phyloP scores from a whole-genome alignment of 345 rosid genomes.

The Citrus unshiu region DNA sequence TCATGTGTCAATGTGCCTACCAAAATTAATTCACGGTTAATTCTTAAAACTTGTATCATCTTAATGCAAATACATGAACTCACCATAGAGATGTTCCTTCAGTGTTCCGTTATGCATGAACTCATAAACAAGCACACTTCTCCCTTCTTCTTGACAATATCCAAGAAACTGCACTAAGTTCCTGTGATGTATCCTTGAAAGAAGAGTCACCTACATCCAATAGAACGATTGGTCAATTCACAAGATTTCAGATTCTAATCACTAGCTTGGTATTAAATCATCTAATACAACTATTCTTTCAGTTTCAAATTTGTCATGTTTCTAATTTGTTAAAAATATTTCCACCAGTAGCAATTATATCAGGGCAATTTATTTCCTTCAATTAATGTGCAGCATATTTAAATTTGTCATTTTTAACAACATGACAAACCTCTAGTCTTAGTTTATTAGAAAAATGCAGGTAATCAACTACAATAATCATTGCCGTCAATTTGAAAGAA shows the following conservation, averaged over 20 bases:
- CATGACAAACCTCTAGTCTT: neutral
- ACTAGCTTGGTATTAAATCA: neutral
- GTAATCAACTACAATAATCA: neutral
- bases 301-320: neutral
- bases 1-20: slow-evolving; percentile 61
- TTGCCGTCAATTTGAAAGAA: neutral
- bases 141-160: slow-evolving; percentile 92
- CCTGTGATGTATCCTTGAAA: slow-evolving; percentile 98
- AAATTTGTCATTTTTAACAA: neutral
- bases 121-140: slow-evolving; percentile 86
- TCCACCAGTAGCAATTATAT: neutral
- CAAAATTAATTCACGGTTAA: slow-evolving; percentile 1
- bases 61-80: slow-evolving; percentile 12
- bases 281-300: neutral
- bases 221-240: slow-evolving; percentile 6
- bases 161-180: slow-evolving; percentile 97
- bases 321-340: neutral
- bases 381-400: neutral
- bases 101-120: slow-evolving; percentile 98
- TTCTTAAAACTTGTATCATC: slow-evolving; percentile 4
- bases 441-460: neutral
- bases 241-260: slow-evolving; percentile 5
- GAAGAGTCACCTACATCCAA: slow-evolving; percentile 75
- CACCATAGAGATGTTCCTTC: slow-evolving; percentile 97
- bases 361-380: neutral